Evolutionary conservation across 73 alveolate species (phyloP).

Genomic region (Paramecium octaurelia): DNA sequence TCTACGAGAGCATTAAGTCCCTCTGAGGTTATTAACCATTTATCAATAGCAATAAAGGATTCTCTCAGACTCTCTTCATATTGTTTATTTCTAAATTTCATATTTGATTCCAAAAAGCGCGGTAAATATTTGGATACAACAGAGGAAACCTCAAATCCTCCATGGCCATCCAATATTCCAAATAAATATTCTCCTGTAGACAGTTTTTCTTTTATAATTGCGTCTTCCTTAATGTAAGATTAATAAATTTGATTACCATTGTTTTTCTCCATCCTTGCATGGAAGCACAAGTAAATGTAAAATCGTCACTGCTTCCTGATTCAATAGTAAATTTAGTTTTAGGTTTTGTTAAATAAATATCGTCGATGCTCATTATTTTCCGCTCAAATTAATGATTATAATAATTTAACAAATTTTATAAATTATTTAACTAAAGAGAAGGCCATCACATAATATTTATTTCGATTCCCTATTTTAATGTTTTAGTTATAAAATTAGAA

Average conservation of each 20-base stretch:
- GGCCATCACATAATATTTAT: not conserved
- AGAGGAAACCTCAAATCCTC: conserved; percentile 88
- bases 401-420: not conserved
- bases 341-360: conserved; percentile 5
- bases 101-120: conserved; percentile 42
- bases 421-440: not conserved
- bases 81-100: conserved; percentile 40
- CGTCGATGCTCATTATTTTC: conserved; percentile 12
- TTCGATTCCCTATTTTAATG: too few relatives aligned
- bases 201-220: not conserved
- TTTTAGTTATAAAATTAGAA: not conserved
- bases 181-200: conserved; percentile 42
- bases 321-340: conserved; percentile 10
- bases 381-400: not conserved
- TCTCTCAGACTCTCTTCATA: conserved; percentile 71
- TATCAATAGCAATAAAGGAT: conserved; percentile 72
- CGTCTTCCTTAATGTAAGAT: not conserved
- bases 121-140: conserved; percentile 48
- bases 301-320: not conserved
- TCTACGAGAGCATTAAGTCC: conserved; percentile 50
- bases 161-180: conserved; percentile 94
- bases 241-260: not conserved
- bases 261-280: conserved; percentile 48
- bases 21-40: conserved; percentile 58
- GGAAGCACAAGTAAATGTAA: conserved; percentile 23